Evolutionary conservation across 2,329 filamentous ascomycete species (phyloP).

Genomic region (Cercospora citrullina): DNA sequence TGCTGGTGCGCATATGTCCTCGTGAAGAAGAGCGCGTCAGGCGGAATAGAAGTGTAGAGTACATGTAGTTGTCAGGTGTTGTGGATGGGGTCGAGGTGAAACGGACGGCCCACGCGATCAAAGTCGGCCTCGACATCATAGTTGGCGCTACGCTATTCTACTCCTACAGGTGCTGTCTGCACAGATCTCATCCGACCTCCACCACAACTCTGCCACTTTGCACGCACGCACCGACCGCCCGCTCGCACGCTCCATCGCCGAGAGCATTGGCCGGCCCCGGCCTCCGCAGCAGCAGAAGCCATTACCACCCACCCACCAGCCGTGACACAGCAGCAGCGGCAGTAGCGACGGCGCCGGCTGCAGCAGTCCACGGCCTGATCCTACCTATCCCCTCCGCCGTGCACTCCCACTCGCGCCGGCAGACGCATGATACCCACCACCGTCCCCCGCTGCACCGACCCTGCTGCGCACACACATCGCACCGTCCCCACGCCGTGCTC

Average conservation of each 20-base stretch:
- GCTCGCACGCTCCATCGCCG: conserved; percentile 1
- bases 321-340: conserved; percentile 12
- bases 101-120: conserved; percentile 1
- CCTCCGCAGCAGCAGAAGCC: neutral
- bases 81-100: neutral
- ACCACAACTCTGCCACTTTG: neutral
- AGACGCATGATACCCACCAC: conserved; percentile 25
- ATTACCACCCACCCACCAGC: neutral
- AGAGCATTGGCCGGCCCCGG: conserved; percentile 1
- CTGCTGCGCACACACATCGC: conserved; percentile 12
- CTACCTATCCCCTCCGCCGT: neutral
- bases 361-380: conserved; percentile 6
- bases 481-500: conserved; percentile 9
- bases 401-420: conserved; percentile 5
- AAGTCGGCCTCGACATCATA: neutral
- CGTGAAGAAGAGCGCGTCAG: neutral
- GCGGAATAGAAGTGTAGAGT: neutral
- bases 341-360: conserved; percentile 1
- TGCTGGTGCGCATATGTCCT: neutral
- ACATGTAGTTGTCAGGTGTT: neutral
- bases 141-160: neutral
- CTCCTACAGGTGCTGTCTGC: neutral
- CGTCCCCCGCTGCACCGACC: conserved; percentile 5
- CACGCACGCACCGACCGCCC: conserved; percentile 1
- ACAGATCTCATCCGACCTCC: neutral